Percentiles rank a stretch among this genome's conserved stretches.
Evolutionary conservation across 2,329 filamentous ascomycete species (phyloP).

Genomic region (Coniochaeta ligniaria): DNA sequence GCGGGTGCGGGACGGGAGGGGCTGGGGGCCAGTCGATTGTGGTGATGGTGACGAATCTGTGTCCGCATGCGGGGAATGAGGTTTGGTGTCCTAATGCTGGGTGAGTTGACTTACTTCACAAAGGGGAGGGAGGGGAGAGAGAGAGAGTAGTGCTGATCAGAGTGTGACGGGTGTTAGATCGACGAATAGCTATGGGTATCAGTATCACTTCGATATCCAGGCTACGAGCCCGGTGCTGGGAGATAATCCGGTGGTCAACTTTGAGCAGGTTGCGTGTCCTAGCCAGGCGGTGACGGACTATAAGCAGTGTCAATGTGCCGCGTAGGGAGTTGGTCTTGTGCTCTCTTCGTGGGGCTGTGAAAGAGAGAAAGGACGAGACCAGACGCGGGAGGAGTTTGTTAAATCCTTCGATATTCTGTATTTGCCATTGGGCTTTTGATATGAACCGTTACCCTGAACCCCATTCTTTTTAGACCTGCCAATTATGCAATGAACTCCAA

Average conservation of each 20-base stretch:
- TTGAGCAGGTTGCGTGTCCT: conserved; percentile 22
- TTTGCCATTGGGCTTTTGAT: neutral
- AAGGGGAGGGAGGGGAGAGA: neutral
- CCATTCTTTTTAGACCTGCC: neutral
- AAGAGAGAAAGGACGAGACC: neutral
- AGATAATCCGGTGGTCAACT: conserved; percentile 24
- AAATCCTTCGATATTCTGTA: too few species aligned
- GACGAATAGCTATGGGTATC: conserved; percentile 24
- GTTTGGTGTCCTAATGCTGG: conserved; percentile 24
- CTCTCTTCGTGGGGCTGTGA: neutral
- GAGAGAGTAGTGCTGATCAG: neutral
- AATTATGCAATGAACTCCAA: neutral
- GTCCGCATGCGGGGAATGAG: conserved; percentile 24
- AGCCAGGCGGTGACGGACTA: conserved; percentile 15
- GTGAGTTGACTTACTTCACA: neutral
- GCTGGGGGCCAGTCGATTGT: conserved; percentile 16
- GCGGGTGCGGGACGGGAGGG: conserved; percentile 14
- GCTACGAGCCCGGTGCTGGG: conserved; percentile 21
- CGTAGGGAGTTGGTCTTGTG: neutral
- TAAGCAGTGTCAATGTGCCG: conserved; percentile 16
- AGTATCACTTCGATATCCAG: conserved; percentile 29
- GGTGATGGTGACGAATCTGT: conserved; percentile 27
- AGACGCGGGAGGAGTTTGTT: neutral
- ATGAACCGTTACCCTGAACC: too few species aligned
- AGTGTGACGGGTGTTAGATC: conserved; percentile 3